A percentile compares a stretch with the other conserved stretches of the same genome.
Conservation (phyloP, 208 protist genomes). For the Crithidia expoeki region DNA sequence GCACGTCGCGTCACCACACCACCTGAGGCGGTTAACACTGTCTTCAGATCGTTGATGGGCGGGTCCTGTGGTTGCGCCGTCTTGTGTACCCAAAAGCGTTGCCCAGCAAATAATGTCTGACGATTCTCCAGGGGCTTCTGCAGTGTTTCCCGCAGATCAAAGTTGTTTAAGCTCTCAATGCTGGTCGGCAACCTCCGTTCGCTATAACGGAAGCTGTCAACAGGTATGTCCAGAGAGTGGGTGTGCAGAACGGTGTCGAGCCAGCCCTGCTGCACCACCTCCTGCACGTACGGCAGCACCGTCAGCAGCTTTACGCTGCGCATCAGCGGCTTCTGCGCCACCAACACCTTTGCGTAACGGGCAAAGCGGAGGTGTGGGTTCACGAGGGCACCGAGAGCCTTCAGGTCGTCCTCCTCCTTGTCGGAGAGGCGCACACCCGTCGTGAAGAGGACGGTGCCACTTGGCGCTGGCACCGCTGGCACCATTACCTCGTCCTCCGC, state of each 20-base stretch:
- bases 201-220: slow-evolving; percentile 25
- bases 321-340: slow-evolving; percentile 57
- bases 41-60: slow-evolving; percentile 69
- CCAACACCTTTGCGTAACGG: slow-evolving; percentile 39
- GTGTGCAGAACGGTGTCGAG: slow-evolving; percentile 51
- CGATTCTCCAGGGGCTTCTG: slow-evolving; percentile 34
- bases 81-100: slow-evolving; percentile 68
- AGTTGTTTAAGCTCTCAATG: slow-evolving; percentile 68
- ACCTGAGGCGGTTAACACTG: slow-evolving; percentile 64
- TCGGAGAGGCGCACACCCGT: slow-evolving; percentile 59
- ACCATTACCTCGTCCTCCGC: neutral
- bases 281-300: slow-evolving; percentile 54
- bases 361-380: slow-evolving; percentile 58
- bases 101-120: slow-evolving; percentile 45
- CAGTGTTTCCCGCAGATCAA: slow-evolving; percentile 47
- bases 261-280: slow-evolving; percentile 57
- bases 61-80: slow-evolving; percentile 57
- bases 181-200: slow-evolving; percentile 43
- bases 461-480: slow-evolving; percentile 1
- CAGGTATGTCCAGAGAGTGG: slow-evolving; percentile 10
- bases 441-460: slow-evolving; percentile 52
- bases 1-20: slow-evolving; percentile 37
- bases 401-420: slow-evolving; percentile 26
- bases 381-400: slow-evolving; percentile 41
- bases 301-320: slow-evolving; percentile 83